A percentile compares a stretch with the other conserved stretches of the same genome.
Conservation (phyloP, 345 rosid species). For the Cardamine chenopodiifolia region DNA sequence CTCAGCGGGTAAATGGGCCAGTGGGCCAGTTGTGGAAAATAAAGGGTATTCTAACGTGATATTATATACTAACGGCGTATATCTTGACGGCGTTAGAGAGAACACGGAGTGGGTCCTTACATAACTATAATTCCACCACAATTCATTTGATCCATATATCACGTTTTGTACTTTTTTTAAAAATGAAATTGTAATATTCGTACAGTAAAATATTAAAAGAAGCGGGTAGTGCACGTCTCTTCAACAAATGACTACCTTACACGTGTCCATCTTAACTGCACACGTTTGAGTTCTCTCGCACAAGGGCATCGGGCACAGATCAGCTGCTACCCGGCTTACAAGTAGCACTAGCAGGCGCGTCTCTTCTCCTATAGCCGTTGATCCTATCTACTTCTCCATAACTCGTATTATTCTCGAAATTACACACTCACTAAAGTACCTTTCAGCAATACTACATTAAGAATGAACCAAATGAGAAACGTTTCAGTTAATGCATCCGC, state of each 20-base stretch:
- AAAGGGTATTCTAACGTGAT: neutral
- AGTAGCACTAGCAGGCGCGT: neutral
- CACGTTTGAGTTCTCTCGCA: neutral
- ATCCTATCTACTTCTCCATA: neutral
- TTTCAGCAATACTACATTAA: no score
- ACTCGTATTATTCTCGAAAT: neutral
- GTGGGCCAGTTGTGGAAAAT: neutral
- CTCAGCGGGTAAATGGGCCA: neutral
- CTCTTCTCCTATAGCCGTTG: neutral
- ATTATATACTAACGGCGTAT: neutral
- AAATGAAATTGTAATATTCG: neutral
- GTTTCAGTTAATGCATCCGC: neutral
- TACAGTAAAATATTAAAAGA: constrained; percentile 3
- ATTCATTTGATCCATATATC: constrained; percentile 12
- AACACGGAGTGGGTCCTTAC: constrained; percentile 11
- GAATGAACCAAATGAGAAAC: neutral
- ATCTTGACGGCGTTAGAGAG: neutral
- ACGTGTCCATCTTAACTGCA: constrained; percentile 10
- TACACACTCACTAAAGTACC: no score
- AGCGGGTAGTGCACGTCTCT: constrained; percentile 35
- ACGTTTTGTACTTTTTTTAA: constrained; percentile 21
- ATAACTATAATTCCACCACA: constrained; percentile 7
- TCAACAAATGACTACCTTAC: neutral
- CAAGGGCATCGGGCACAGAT: neutral
- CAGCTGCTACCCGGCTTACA: constrained; percentile 3